phyloP scores from a whole-genome alignment of 768 basidiomycete species.

The Tulasnella sp. region DNA sequence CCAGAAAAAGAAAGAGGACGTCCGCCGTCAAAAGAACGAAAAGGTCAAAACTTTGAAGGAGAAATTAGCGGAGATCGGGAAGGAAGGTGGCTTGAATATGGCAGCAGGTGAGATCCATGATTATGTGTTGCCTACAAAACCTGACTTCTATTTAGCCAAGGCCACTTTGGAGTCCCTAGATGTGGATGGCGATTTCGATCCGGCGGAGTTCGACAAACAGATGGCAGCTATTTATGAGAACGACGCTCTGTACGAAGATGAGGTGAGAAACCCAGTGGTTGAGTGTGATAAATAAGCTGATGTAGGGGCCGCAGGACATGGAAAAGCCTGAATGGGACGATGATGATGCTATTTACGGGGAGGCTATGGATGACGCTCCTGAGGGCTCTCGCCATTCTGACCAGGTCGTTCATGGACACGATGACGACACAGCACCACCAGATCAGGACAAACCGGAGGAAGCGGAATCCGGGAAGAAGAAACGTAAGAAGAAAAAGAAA shows the following conservation, averaged over 20 bases:
- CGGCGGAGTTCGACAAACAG: constrained; percentile 73
- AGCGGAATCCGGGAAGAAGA: constrained; percentile 42
- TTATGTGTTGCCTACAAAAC: no score
- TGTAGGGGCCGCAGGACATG: constrained; percentile 35
- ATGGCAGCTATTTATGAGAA: constrained; percentile 71
- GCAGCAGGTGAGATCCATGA: constrained; percentile 34
- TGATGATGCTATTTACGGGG: constrained; percentile 70
- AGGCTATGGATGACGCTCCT: constrained; percentile 47
- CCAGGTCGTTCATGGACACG: neutral
- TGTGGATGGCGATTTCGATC: constrained; percentile 91
- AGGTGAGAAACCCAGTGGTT: constrained; percentile 24
- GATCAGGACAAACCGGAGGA: neutral
- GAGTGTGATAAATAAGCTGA: neutral
- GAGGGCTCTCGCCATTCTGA: constrained; percentile 35
- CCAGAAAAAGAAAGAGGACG: constrained; percentile 69
- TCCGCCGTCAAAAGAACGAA: constrained; percentile 63
- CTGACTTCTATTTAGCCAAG: no score
- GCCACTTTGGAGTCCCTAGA: constrained; percentile 67
- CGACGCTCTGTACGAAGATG: constrained; percentile 43
- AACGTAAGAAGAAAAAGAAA: constrained; percentile 60
- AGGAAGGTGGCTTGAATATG: constrained; percentile 57
- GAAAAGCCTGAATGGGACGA: constrained; percentile 90
- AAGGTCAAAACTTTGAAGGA: constrained; percentile 72
- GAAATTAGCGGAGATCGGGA: constrained; percentile 68
- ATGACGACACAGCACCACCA: neutral